Base-by-base conservation (phyloP, 306 rosid genomes). In the Cicer arietinum region DNA sequence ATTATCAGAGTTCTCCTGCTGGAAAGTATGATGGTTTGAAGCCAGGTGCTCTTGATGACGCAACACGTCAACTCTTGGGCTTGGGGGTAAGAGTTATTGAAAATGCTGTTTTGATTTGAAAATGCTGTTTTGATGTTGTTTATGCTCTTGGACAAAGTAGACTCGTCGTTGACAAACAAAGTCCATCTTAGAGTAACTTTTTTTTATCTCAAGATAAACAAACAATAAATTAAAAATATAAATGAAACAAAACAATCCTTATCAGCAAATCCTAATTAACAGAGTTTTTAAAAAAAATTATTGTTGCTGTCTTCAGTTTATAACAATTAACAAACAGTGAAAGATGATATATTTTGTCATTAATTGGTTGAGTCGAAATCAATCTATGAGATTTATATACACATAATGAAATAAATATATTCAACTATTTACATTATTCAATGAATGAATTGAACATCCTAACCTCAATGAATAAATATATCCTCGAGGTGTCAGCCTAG, bases 21-120 rank as follows among this genome's bases (percentile, higher is more conserved):
- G 99, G 99, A 67, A 94, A 89, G 86, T 94, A 84, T 82, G 89
- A 86, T 81, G 98, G 92, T 86, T 85, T 94, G 82, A 92, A 84
- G 72, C 96, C 99, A 43, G 99, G 99, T 63, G 86, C 79, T 77
- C 99, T 94, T 72, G 83, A 92, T 79, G 78, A 86, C 51, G 91
- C 69, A 82, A 94, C 99, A 39, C 85, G 93, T 79, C 73, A 85
- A 72, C 89, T 89, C 77, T 81, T 94, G 84, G 99, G 98, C 70
- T 83, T 94, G 54, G 85, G 88, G 96, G 98, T 94, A 90, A 80
- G 76, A 75, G 42, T 69, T 79, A 20, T 58, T 73, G 13, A 63
- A 70, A 67, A 70, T 72, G 67, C 7, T 77, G 42, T 59, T 81
- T 78, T 63, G 47, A 52, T 69, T 58, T 73, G 13, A 63, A 70